Percentiles rank a stretch among this genome's conserved stretches.
These are phyloP conservation scores for Staphylotrichum longicolle DNA, from an alignment of 495 filamentous ascomycete species.

Conservation along the genomic window DNA sequence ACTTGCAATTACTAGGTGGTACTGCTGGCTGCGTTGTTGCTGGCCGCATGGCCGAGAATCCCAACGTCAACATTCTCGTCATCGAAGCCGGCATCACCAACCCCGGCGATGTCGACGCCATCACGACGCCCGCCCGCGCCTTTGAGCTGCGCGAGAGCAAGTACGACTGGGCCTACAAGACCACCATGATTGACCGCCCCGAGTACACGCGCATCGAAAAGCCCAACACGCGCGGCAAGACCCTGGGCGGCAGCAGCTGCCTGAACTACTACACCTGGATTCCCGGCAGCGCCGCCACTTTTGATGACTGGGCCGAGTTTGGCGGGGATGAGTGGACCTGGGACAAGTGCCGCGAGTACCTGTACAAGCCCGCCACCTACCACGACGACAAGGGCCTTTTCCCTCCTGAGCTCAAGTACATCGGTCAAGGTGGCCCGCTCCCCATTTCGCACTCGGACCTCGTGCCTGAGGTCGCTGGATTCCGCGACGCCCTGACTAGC, in stretches of 20 bases:
- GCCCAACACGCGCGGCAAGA: constrained; percentile 60
- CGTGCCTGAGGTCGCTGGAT: constrained; percentile 51
- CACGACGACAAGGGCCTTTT: constrained; percentile 50
- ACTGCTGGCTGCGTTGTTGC: constrained; percentile 59
- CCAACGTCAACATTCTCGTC: constrained; percentile 53
- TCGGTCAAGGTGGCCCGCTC: constrained; percentile 52
- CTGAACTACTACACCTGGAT: constrained; percentile 64
- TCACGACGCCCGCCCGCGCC: constrained; percentile 54
- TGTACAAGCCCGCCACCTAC: constrained; percentile 57
- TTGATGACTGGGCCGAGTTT: constrained; percentile 56
- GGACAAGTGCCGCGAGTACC: constrained; percentile 48
- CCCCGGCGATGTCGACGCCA: constrained; percentile 55
- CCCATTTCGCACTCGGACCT: constrained; percentile 57
- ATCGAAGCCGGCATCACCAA: constrained; percentile 58
- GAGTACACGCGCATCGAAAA: constrained; percentile 63
- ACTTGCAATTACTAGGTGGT: constrained; percentile 38
- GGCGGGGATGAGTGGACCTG: constrained; percentile 47
- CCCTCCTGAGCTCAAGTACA: constrained; percentile 44
- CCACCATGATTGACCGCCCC: constrained; percentile 59
- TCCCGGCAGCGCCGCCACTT: constrained; percentile 58
- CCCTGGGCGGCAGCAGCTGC: constrained; percentile 58
- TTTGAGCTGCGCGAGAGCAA: constrained; percentile 56
- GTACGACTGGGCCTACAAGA: constrained; percentile 64
- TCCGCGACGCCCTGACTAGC: constrained; percentile 55
- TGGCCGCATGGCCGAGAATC: constrained; percentile 58